phyloP scores from a whole-genome alignment of 176 grass and related monocot genomes.

The Elymus sibiricus region DNA sequence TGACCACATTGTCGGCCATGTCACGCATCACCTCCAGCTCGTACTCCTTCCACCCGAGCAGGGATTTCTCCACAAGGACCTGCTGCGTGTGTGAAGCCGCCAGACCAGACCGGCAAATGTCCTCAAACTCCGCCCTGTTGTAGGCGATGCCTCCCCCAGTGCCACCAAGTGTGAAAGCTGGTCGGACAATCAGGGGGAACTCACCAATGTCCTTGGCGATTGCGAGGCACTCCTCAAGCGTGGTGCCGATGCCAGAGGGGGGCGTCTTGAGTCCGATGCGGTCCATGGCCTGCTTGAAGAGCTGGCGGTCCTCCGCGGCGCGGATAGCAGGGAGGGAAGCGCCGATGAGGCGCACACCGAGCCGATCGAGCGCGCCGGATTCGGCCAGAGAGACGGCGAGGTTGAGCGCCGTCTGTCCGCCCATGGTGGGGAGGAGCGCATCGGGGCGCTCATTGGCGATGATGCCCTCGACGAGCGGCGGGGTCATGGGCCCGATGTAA shows the following conservation, averaged over 20 bases:
- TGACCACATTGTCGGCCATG: conserved; percentile 92
- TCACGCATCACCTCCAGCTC: conserved; percentile 98
- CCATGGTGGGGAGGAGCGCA: conserved; percentile 93
- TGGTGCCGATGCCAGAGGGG: conserved; percentile 84
- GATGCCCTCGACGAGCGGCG: conserved; percentile 72
- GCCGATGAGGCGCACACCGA: conserved; percentile 75
- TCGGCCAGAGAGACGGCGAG: conserved; percentile 84
- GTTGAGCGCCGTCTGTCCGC: conserved; percentile 96
- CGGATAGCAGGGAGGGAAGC: conserved; percentile 81
- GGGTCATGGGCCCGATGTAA: conserved; percentile 97
- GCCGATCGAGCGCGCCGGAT: conserved; percentile 66
- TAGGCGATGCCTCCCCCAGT: conserved; percentile 95
- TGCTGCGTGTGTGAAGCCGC: conserved; percentile 70
- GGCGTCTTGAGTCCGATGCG: conserved; percentile 92
- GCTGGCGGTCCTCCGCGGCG: conserved; percentile 81
- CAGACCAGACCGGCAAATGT: conserved; percentile 73
- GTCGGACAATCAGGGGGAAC: conserved; percentile 87
- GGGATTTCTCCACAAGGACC: conserved; percentile 92
- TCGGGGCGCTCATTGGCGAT: conserved; percentile 78
- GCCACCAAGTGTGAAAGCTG: conserved; percentile 90
- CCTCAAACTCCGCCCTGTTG: conserved; percentile 84
- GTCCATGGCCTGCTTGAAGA: conserved; percentile 95
- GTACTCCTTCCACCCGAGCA: conserved; percentile 99
- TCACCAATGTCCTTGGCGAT: conserved; percentile 72
- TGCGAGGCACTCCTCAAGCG: conserved; percentile 72